phyloP scores from a whole-genome alignment of 2,329 filamentous ascomycete genomes.

The Davidsoniella virescens region DNA sequence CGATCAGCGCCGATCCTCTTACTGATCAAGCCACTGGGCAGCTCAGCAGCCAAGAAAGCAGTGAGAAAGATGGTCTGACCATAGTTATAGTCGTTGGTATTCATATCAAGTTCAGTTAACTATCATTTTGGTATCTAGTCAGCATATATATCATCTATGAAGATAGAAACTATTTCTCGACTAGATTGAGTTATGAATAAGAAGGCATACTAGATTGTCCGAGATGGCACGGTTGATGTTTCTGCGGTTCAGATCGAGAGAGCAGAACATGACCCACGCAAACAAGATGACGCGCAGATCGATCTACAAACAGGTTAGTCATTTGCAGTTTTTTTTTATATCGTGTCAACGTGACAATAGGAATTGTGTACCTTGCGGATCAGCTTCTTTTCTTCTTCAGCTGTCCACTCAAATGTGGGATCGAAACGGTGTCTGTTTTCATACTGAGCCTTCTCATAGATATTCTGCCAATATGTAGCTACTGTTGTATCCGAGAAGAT shows the following conservation, averaged over 20 bases:
- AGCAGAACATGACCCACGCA: slow-evolving; percentile 32
- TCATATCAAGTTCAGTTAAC: slow-evolving; percentile 25
- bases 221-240: slow-evolving; percentile 30
- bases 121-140: slow-evolving; percentile 11
- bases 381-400: slow-evolving; percentile 30
- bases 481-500: slow-evolving; percentile 33
- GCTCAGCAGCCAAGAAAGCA: slow-evolving; percentile 30
- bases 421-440: slow-evolving; percentile 48
- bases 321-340: not conserved
- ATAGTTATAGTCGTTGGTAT: slow-evolving; percentile 30
- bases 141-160: slow-evolving; percentile 8
- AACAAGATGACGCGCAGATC: slow-evolving; percentile 13
- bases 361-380: slow-evolving; percentile 20
- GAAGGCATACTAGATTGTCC: slow-evolving; percentile 21
- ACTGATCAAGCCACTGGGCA: slow-evolving; percentile 32
- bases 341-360: not conserved
- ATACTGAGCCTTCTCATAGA: slow-evolving; percentile 40
- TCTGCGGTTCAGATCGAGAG: slow-evolving; percentile 29
- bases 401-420: slow-evolving; percentile 24
- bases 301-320: slow-evolving; percentile 7
- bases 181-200: not conserved
- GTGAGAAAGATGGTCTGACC: slow-evolving; percentile 28
- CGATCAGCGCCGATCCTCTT: slow-evolving; percentile 33
- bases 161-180: not conserved
- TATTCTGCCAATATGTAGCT: slow-evolving; percentile 34